Percentiles rank a stretch among this genome's conserved stretches.
These are phyloP conservation scores for Rostrohypoxylon terebratum DNA, from an alignment of 495 filamentous ascomycete species.

Conservation along the genomic window DNA sequence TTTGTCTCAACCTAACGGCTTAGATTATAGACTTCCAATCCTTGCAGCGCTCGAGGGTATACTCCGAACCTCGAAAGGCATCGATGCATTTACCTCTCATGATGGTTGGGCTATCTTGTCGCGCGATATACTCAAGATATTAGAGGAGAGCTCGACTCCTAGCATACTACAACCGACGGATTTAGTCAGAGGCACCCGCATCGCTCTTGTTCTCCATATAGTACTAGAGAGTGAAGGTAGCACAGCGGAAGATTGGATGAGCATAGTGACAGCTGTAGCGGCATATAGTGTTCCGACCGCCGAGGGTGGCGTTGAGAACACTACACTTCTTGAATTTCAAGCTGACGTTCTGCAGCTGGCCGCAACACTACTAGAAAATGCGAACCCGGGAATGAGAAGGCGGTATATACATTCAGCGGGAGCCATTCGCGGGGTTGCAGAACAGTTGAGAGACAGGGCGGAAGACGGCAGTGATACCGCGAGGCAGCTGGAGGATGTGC, in stretches of 20 bases:
- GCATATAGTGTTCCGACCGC: conserved; percentile 50
- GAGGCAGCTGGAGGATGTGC: conserved; percentile 45
- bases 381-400: conserved; percentile 57
- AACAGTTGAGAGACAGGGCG: conserved; percentile 47
- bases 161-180: conserved; percentile 45
- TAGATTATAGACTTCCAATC: conserved; percentile 65
- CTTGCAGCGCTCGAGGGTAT: conserved; percentile 66
- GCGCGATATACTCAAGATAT: conserved; percentile 58
- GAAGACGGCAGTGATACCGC: conserved; percentile 34
- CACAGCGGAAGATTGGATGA: conserved; percentile 63
- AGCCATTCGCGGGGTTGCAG: conserved; percentile 57
- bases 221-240: conserved; percentile 58
- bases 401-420: conserved; percentile 57
- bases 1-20: conserved; percentile 18
- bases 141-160: conserved; percentile 40
- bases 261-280: conserved; percentile 53
- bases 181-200: conserved; percentile 60
- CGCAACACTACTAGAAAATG: conserved; percentile 59
- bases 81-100: conserved; percentile 57
- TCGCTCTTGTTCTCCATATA: conserved; percentile 63
- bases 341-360: conserved; percentile 64
- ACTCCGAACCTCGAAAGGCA: conserved; percentile 55
- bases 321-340: conserved; percentile 57
- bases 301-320: conserved; percentile 11
- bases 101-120: conserved; percentile 63